A percentile compares a stretch with the other conserved stretches of the same genome.
Conservation (phyloP, 345 rosid genomes). For the Punica granatum region DNA sequence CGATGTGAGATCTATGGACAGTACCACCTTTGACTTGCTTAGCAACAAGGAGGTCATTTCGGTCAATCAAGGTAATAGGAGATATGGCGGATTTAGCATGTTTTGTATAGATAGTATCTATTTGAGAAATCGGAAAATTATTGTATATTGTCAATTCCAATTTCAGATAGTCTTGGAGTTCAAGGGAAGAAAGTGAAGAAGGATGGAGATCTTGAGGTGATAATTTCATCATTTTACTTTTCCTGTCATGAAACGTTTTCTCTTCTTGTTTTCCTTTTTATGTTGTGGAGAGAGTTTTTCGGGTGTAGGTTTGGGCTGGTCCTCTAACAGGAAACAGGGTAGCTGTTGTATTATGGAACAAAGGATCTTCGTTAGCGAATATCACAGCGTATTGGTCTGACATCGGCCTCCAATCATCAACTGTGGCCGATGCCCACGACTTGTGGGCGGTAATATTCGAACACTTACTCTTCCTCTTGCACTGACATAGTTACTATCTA, state of each 20-base stretch:
- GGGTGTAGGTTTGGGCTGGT: conserved; percentile 50
- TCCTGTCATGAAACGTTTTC: background rate
- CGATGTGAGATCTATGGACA: conserved; percentile 61
- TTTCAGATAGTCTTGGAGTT: conserved; percentile 60
- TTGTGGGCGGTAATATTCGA: conserved; percentile 52
- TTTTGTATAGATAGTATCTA: background rate
- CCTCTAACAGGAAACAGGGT: conserved; percentile 49
- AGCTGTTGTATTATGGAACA: conserved; percentile 54
- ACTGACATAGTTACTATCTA: background rate
- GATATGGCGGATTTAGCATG: background rate
- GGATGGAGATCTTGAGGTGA: conserved; percentile 68
- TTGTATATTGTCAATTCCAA: background rate
- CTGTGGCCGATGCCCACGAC: conserved; percentile 47
- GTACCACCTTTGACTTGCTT: conserved; percentile 45
- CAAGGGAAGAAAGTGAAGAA: conserved; percentile 75
- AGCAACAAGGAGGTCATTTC: conserved; percentile 76
- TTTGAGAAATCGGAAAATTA: background rate
- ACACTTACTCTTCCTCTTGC: background rate
- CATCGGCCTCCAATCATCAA: conserved; percentile 43
- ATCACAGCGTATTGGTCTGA: conserved; percentile 67
- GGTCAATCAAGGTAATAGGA: conserved; percentile 60
- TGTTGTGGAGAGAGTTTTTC: background rate
- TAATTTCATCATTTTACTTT: background rate
- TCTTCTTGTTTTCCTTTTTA: background rate
- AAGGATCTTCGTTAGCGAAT: conserved; percentile 24